phyloP scores from a whole-genome alignment of 306 rosid genomes.

The Prunus davidiana region DNA sequence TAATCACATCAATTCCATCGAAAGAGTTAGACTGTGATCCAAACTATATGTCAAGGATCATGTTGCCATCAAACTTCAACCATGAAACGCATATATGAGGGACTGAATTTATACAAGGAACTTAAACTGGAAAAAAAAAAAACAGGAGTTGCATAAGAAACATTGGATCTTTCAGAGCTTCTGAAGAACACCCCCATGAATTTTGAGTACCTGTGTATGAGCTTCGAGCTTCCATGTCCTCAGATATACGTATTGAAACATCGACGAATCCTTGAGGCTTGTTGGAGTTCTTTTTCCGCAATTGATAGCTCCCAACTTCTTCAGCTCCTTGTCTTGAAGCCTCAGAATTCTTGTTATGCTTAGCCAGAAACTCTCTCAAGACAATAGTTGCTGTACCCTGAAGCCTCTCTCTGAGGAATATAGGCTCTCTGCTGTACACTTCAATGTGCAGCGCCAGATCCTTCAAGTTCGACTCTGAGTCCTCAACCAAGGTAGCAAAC shows the following conservation, averaged over 20 bases:
- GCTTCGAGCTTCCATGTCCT: constrained; percentile 48
- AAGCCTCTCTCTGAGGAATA: constrained; percentile 67
- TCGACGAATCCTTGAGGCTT: constrained; percentile 72
- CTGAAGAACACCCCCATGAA: neutral
- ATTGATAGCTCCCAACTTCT: constrained; percentile 70
- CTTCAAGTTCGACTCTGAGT: constrained; percentile 35
- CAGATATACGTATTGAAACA: constrained; percentile 50
- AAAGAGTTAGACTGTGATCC: neutral
- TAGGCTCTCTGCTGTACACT: constrained; percentile 70
- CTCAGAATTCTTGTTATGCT: constrained; percentile 46
- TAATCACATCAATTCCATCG: neutral
- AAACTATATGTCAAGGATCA: neutral
- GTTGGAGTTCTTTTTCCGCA: constrained; percentile 54
- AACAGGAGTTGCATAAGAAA: neutral
- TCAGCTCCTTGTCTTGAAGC: constrained; percentile 39
- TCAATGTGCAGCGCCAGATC: constrained; percentile 59
- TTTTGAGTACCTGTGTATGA: constrained; percentile 42
- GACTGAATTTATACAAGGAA: neutral
- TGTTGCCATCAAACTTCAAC: neutral
- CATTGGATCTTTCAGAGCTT: neutral
- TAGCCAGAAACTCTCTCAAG: constrained; percentile 59
- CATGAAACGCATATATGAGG: constrained; percentile 9
- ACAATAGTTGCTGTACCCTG: constrained; percentile 62
- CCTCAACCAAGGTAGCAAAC: constrained; percentile 58
- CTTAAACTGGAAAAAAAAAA: too few species aligned